Evolutionary conservation across 1,284 basidiomycete species (phyloP).

Genomic region (Sanguinoderma infundibulare): DNA sequence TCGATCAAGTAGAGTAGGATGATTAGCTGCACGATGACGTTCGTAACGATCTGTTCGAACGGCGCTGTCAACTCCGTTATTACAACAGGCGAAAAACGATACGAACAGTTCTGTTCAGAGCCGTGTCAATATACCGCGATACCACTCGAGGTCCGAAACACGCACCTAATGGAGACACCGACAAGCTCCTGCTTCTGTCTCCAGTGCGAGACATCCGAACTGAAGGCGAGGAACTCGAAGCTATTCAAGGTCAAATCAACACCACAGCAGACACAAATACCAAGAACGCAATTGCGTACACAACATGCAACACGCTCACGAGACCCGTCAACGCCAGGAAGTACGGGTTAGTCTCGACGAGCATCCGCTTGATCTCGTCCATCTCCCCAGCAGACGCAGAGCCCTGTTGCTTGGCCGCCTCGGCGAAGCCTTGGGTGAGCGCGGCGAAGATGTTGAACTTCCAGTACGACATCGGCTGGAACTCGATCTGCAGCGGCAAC

Average conservation of each 20-base stretch:
- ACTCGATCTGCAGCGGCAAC: slow-evolving; percentile 81
- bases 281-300: slow-evolving; percentile 52
- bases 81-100: not conserved
- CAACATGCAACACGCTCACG: slow-evolving; percentile 86
- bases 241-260: slow-evolving; percentile 39
- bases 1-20: slow-evolving; percentile 94
- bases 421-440: slow-evolving; percentile 83
- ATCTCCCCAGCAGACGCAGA: slow-evolving; percentile 70
- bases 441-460: slow-evolving; percentile 87
- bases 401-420: slow-evolving; percentile 78
- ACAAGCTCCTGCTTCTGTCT: slow-evolving; percentile 88
- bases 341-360: slow-evolving; percentile 93
- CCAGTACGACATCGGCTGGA: slow-evolving; percentile 85
- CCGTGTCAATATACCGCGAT: slow-evolving; percentile 9
- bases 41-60: slow-evolving; percentile 77
- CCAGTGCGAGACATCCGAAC: slow-evolving; percentile 94
- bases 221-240: slow-evolving; percentile 96
- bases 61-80: slow-evolving; percentile 4
- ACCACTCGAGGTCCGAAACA: slow-evolving; percentile 8
- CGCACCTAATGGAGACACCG: slow-evolving; percentile 82
- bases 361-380: slow-evolving; percentile 93
- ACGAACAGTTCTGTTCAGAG: slow-evolving; percentile 46
- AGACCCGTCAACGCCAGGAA: slow-evolving; percentile 82
- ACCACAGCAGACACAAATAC: not conserved
- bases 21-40: slow-evolving; percentile 90